Conservation (phyloP, 371 early-diverging fungal species). For the Haplosporangium sp. region DNA sequence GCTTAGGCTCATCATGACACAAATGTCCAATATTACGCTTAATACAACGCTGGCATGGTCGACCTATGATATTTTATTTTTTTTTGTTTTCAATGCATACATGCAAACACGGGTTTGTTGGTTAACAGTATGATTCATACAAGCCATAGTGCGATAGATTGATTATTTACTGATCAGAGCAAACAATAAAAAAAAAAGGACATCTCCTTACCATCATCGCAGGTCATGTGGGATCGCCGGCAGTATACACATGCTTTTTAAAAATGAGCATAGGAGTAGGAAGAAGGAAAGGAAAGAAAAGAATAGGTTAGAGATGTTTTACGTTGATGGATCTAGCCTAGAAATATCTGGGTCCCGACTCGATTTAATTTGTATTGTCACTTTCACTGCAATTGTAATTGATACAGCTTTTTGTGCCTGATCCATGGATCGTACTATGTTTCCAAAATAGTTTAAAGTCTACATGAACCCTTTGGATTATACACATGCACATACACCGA, state of each 20-base stretch:
- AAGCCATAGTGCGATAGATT: neutral
- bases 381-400: too few species aligned
- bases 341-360: too few species aligned
- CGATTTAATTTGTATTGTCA: too few species aligned
- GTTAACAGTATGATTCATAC: too few species aligned
- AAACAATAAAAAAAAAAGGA: neutral
- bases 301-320: neutral
- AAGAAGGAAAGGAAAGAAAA: neutral
- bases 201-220: constrained; percentile 75
- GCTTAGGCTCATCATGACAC: constrained; percentile 88
- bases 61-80: constrained; percentile 58
- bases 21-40: constrained; percentile 92
- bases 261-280: too few species aligned
- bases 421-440: neutral
- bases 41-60: constrained; percentile 95
- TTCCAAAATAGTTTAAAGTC: neutral
- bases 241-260: constrained; percentile 82
- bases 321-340: too few species aligned
- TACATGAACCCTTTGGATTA: too few species aligned
- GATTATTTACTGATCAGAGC: neutral
- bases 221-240: constrained; percentile 90
- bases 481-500: too few species aligned
- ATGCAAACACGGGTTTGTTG: neutral
- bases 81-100: neutral
- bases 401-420: neutral